Base-by-base conservation (phyloP, 805 yeast genomes). In the Vanderwaltozyma polyspora region DNA sequence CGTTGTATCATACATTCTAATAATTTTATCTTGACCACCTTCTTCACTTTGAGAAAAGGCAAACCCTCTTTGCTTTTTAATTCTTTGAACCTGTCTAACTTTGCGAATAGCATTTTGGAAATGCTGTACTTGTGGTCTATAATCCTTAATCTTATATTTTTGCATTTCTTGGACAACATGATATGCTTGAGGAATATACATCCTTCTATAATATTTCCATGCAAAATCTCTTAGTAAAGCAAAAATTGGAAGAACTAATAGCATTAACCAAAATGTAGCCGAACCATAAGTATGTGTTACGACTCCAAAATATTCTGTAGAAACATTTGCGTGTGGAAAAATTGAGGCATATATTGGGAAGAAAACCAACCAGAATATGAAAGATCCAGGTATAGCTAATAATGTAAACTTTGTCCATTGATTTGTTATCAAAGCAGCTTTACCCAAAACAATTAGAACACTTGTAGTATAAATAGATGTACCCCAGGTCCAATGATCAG, bases 61-160 rank as follows among this genome's bases (percentile, higher is more conserved):
- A 67, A 84, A 91, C 5, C 99, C 99, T 61, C 97, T 77, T 62
- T 91, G 98, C 52, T 91, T 91, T 56, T 93, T 82, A 83, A 91
- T 89, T 59, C 99, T 73, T 59, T 89, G 95, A 25, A 91, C 97
- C 60, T 93, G 99, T 60, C 99, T 79, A 17, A 91, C 97, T 54
- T 86, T 91, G 52, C 97, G 72, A 37, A 91, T 91, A 5, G 97
- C 96, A 57, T 81, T 86, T 59, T 91, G 98, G 68, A 91, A 91
- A 43, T 87, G 94, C 46, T 86, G 94, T 72, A 87, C 76, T 47
- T 95, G 75, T n/a, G 99, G 98, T 44, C 94, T 72, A 57, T 82
- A 82, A 55, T 89, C 95, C 41, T 82, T 89, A 41, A 86, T 82
- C 50, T 89, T 87, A 60, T 78, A 86, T 62, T 91, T 91, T 60